Evolutionary conservation across 106 monocot species (phyloP), one percentile per base, ranked within the genome.

Genomic region (Ottelia alismoides): DNA sequence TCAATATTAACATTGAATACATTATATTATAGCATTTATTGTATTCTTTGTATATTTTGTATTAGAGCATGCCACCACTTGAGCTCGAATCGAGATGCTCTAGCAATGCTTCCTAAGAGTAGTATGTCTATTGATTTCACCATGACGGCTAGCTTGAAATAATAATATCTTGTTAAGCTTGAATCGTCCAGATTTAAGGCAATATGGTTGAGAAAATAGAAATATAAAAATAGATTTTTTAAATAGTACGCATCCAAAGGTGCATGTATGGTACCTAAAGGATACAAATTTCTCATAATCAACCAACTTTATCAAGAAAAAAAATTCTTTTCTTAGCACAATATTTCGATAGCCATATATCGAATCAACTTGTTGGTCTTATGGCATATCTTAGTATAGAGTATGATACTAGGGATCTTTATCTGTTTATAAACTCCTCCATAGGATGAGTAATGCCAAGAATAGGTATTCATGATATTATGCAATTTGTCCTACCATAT

Each of bases 321-420:
- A 57, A 30, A 30, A 57, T 28, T n/a, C n/a, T 26, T 27, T 57
- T 57, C 26, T 7, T 57, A 28, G 27, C 29, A 29, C 56, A 57
- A 57, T 27, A 57, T 18, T 1, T 35, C 31, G 23, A 57, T 57
- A 57, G 27, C 56, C 3, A 31, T 12, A 35, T 31, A 27, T 57
- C 16, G 31, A 57, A 57, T 57, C 31, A 57, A 57, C 56, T 32
- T 57, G 56, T 57, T 31, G 27, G 56, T 57, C 56, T 57, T 32
- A 57, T 57, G 56, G 56, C 31, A 57, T 57, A 57, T 57, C 2
- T 57, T 20, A 57, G 56, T 57, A 57, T 31, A 57, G 56, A 57
- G 21, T 14, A 53, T 22, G 20, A 53, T 53, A 53, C 53, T 53
- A 26, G 23, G 53, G 53, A 28, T 28, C 4, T 53, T 53, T 53